These are phyloP conservation scores for Magnaporthiopsis incrustans DNA, from an alignment of 2,329 filamentous ascomycete genomes.

Conservation along the genomic window DNA sequence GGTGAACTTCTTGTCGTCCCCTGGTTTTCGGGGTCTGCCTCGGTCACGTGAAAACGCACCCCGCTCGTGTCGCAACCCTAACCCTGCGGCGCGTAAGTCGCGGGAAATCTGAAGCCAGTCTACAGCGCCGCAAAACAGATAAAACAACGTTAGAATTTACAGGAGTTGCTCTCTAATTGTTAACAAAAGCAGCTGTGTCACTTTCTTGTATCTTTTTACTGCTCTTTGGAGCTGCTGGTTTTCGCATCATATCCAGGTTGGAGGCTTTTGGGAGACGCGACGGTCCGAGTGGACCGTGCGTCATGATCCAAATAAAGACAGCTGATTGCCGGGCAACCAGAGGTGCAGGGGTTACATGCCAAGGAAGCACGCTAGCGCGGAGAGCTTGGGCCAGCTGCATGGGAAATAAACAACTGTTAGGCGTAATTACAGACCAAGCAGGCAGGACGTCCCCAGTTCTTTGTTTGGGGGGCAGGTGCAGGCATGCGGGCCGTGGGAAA, in stretches of 20 bases:
- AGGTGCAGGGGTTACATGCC: background rate
- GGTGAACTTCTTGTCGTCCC: background rate
- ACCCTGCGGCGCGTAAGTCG: background rate
- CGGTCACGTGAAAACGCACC: background rate
- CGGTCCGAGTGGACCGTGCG: background rate
- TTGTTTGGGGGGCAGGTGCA: background rate
- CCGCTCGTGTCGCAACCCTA: background rate
- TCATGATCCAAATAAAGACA: background rate
- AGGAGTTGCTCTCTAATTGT: too few relatives aligned
- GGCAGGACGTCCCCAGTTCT: background rate
- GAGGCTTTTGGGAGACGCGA: background rate
- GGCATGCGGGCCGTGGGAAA: background rate
- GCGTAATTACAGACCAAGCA: background rate
- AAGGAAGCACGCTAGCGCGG: background rate
- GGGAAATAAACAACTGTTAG: conserved; percentile 2
- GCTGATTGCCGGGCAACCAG: background rate
- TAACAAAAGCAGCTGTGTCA: too few relatives aligned
- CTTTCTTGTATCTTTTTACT: background rate
- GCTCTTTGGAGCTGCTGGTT: too few relatives aligned
- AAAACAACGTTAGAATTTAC: too few relatives aligned
- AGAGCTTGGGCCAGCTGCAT: conserved; percentile 1
- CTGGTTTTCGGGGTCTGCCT: background rate
- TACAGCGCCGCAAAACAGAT: background rate
- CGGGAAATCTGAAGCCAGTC: too few relatives aligned
- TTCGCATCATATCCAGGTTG: background rate